Base-by-base conservation (phyloP, 352 stramenopile genomes). In the Peronospora farinosa region DNA sequence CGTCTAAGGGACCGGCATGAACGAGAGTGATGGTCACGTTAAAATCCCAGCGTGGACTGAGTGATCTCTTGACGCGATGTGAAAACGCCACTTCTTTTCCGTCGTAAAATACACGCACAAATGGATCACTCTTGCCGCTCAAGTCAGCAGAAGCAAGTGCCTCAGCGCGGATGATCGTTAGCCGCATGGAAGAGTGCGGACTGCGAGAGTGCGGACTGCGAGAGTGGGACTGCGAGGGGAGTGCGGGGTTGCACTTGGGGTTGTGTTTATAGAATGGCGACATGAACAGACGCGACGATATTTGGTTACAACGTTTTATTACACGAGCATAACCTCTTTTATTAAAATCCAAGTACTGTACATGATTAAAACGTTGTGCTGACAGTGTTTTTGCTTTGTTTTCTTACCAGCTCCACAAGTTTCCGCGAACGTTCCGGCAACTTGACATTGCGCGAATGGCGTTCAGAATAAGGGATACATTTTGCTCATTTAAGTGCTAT, bases 151-250 rank as follows among this genome's bases (percentile, higher is more conserved):
- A 65, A 15, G 73, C 73, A 43, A 92, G 60, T 43, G 83, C 74
- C 63, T 92, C 82, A 7, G 78, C 82, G 39, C 74, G 77, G 31
- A 90, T 64, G 55, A 92, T 74, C 63, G 84, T 86, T 40, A 92
- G 61, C 45, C 56, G 57, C 78, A 89, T 89, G 15, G 12, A 4
- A 46, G 21, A 36, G 27, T 12, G 39, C 10, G 12, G 13, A 23
- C n/a, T 23, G 23, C 40, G 38, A 25, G 36, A 19, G 36, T 23
- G n/a, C n/a, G n/a, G n/a, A n/a, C n/a, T n/a, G n/a, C n/a, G n/a
- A 46, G 21, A 36, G 27, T 12, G 39, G 12, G 13, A 23, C n/a
- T 23, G 23, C 40, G 38, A 25, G 36, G n/a, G n/a, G n/a, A 19
- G 36, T 23, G 17, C 9, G 37, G 17, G 17, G 37, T 42, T 44